Evolutionary conservation across 2,329 filamentous ascomycete species (phyloP), one percentile per base, ranked within the genome.

Genomic region (Fusarium sp.): DNA sequence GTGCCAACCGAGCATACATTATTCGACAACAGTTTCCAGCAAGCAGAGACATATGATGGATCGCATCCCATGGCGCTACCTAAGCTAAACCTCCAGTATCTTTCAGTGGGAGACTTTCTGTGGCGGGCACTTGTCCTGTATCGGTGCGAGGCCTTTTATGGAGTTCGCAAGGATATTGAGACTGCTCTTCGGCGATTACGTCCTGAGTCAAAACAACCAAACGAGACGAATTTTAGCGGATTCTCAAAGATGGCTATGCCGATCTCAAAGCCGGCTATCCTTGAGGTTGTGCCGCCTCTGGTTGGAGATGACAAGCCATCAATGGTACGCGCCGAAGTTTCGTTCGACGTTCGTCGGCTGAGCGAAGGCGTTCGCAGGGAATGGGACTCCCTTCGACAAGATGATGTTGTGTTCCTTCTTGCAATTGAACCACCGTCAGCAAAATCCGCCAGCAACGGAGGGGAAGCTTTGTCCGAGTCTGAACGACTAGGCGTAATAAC

Each of bases 21-120:
- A 6, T 97, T 97, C 70, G 92, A 97, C 56, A 82, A 82, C 46
- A 86, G 87, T 23, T 84, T 97, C 49, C 77, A 93, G 52, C 86
- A 92, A 54, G 94, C 94, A 53, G 93, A 97, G 69, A 83, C 82
- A 8, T 98, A 97, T 69, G 89, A 97, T 73, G 93, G 93, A 23
- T 93, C 92, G 21, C 86, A 86, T 43, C 93, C 95, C 6, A 81
- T 99, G 54, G 92, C 95, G 3, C 87, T 99, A 38, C 95, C 95
- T 3, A 99, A 99, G 73, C 78, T 98, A 41, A 99, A 97, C 68
- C 80, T 99, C 25, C 95, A 99, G 72, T 99, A 99, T 75, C 82
- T 99, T 13, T 96, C 93, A 3, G 87, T 97, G 46, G 93, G 93
- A 3, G 95, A 99, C 75, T 99, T 99, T 69, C 78, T 99, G n/a